Conservation (phyloP, 2,329 filamentous ascomycete species). For the Colletotrichum sp. region DNA sequence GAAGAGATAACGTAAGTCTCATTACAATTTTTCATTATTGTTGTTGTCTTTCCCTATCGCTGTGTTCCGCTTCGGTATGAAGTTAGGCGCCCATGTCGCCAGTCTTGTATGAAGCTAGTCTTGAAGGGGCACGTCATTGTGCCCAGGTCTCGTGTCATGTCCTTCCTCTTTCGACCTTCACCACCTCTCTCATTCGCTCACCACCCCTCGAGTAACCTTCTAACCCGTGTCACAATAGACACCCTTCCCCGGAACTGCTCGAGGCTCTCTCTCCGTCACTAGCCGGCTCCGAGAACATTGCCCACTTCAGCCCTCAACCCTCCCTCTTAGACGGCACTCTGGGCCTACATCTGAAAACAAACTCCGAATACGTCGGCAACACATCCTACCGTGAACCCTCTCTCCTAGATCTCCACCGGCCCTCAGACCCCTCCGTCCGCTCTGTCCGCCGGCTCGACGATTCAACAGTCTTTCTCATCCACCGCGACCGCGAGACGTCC, state of each 20-base stretch:
- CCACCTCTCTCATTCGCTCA: background rate
- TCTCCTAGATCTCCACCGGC: slow-evolving; percentile 60
- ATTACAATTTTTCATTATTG: background rate
- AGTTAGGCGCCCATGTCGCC: background rate
- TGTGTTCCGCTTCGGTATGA: background rate
- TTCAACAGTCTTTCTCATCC: slow-evolving; percentile 39
- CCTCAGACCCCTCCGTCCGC: slow-evolving; percentile 42
- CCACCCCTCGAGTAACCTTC: background rate
- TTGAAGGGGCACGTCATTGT: background rate
- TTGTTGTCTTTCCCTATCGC: background rate
- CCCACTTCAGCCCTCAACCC: slow-evolving; percentile 9
- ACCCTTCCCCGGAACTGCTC: slow-evolving; percentile 20
- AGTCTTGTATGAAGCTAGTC: background rate
- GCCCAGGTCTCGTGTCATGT: background rate
- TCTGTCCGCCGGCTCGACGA: slow-evolving; percentile 37
- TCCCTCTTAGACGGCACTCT: slow-evolving; percentile 47
- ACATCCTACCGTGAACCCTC: slow-evolving; percentile 64
- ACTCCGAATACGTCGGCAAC: slow-evolving; percentile 65
- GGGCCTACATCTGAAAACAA: slow-evolving; percentile 62
- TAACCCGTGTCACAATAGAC: background rate
- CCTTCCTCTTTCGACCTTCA: background rate
- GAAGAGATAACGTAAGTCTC: slow-evolving; percentile 21
- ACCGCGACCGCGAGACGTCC: slow-evolving; percentile 37
- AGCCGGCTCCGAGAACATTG: slow-evolving; percentile 18
- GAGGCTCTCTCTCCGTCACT: slow-evolving; percentile 20